Evolutionary conservation across 2,329 filamentous ascomycete species (phyloP), one percentile per base, ranked within the genome.

Genomic region (Neospermospora avenae): DNA sequence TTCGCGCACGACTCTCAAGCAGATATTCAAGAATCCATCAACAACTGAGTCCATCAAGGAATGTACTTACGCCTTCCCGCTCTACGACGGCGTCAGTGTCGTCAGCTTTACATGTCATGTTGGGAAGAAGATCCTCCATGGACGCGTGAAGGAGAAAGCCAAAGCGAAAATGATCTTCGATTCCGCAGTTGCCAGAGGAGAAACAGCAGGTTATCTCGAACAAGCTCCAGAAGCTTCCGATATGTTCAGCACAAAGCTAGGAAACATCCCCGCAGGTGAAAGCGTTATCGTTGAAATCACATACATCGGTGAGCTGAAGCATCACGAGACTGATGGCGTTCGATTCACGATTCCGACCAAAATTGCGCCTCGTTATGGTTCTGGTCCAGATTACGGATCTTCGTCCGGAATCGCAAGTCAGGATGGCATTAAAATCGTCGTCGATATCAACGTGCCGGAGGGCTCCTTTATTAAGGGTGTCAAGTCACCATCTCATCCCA

Each of bases 1-100:
- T 16, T 78, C 78, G 1, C 74, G 77, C 28, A 81, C 78, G 10
- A 74, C 73, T 1, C 73, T 82, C 44, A 79, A 74, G 0, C 79
- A 90, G 71, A 85, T 76, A 0, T 91, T 89, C 65, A 71, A 78
- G 66, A 90, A 90, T 63, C 79, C 84, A 0, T 77, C 78, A 1
- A 53, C 67, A 1, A 67, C 72, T 2, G 70, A 75, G 10, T 69
- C 69, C 3, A 80, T 86, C 61, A 69, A 77, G 8, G 77, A 90
- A 68, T 79, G 85, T 16, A 77, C 78, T 14, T 92, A 92, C 70
- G 80, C 80, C 0, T 91, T 92, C 63, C 89, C 89, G 0, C 77
- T 92, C 0, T 89, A 87, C 64, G 86, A 90, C 68, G 88, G 88
- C 10, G 85, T 89, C 16, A 87, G 84, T 6, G 84, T 92, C 0